Evolutionary conservation across 108 stramenopile species (phyloP).

Genomic region (Skeletonema menzelii): DNA sequence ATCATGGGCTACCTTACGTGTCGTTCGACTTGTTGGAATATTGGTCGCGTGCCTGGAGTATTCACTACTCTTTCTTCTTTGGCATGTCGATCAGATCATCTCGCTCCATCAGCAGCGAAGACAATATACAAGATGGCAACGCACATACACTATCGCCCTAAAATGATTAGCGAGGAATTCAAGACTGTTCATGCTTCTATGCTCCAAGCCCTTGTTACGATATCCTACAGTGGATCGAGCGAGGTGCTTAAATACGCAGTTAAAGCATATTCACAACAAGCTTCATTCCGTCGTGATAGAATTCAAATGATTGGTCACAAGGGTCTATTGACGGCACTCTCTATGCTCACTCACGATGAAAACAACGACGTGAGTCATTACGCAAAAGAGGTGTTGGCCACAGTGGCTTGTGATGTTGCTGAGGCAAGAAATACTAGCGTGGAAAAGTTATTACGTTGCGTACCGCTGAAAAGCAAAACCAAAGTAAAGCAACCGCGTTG

Average conservation of each 20-base stretch:
- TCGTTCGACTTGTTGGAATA: conserved; percentile 24
- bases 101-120: conserved; percentile 25
- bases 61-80: conserved; percentile 32
- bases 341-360: conserved; percentile 21
- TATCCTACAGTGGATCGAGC: conserved; percentile 24
- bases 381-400: conserved; percentile 9
- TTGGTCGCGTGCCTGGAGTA: conserved; percentile 16
- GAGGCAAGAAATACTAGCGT: conserved; percentile 13
- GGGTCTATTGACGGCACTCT: conserved; percentile 24
- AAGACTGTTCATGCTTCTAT: conserved; percentile 13
- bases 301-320: conserved; percentile 40
- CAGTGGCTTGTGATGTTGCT: conserved; percentile 37
- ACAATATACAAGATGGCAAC: conserved; percentile 30
- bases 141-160: conserved; percentile 9
- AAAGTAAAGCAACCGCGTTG: conserved; percentile 14
- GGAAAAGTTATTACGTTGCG: conserved; percentile 19
- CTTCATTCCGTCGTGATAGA: conserved; percentile 30
- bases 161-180: not conserved
- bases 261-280: conserved; percentile 32
- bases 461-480: conserved; percentile 1
- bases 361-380: conserved; percentile 11
- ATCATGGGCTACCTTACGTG: conserved; percentile 21
- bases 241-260: conserved; percentile 37
- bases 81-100: conserved; percentile 21
- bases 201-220: conserved; percentile 26